phyloP scores from a whole-genome alignment of 805 yeast species.

The Zygoascus biomembranicola region DNA sequence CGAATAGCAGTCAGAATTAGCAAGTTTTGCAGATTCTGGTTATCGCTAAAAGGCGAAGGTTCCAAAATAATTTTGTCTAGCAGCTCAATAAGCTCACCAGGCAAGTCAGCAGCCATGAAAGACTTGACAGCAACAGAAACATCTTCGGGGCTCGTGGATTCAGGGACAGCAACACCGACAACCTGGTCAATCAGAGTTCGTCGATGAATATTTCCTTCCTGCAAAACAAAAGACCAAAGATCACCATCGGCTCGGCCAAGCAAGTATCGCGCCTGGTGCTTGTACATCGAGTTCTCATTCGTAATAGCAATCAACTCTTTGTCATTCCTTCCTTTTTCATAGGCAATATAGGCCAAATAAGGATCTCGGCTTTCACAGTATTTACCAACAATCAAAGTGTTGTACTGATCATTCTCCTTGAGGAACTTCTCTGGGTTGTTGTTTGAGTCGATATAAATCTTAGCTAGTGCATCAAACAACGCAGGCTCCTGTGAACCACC shows the following conservation, averaged over 20 bases:
- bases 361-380: slow-evolving; percentile 99
- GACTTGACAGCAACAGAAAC: slow-evolving; percentile 90
- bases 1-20: slow-evolving; percentile 89
- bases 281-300: slow-evolving; percentile 96
- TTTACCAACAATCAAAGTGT: slow-evolving; percentile 91
- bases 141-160: slow-evolving; percentile 85
- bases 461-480: slow-evolving; percentile 89
- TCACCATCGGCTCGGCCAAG: slow-evolving; percentile 77
- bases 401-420: slow-evolving; percentile 82
- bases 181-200: slow-evolving; percentile 90
- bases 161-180: slow-evolving; percentile 94
- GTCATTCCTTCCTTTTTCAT: slow-evolving; percentile 91
- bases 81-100: slow-evolving; percentile 86
- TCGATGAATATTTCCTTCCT: slow-evolving; percentile 72
- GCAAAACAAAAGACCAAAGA: slow-evolving; percentile 75
- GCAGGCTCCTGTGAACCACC: slow-evolving; percentile 83
- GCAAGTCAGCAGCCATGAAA: slow-evolving; percentile 91
- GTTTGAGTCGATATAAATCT: slow-evolving; percentile 95
- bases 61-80: slow-evolving; percentile 93
- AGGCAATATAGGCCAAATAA: slow-evolving; percentile 93
- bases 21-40: slow-evolving; percentile 89
- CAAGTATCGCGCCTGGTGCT: slow-evolving; percentile 96
- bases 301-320: slow-evolving; percentile 84
- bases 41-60: slow-evolving; percentile 95
- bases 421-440: slow-evolving; percentile 96